A percentile compares a stretch with the other conserved stretches of the same genome.
phyloP scores from a whole-genome alignment of 2,329 filamentous ascomycete species.

The Colletotrichum orchidophilum region DNA sequence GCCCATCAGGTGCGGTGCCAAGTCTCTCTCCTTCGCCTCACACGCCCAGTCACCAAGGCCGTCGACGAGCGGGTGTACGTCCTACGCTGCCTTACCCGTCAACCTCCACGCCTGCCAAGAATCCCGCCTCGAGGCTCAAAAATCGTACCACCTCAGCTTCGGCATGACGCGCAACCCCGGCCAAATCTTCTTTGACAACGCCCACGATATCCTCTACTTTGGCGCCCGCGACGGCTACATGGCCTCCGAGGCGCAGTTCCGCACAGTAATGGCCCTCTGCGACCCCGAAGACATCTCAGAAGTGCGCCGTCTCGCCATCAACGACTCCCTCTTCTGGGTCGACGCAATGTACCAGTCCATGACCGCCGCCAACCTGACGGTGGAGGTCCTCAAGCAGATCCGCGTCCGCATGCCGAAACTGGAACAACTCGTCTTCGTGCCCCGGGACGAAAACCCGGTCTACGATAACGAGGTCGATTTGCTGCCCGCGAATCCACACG shows the following conservation, averaged over 20 bases:
- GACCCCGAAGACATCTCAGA: conserved; percentile 50
- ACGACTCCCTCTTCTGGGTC: conserved; percentile 52
- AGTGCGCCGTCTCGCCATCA: conserved; percentile 55
- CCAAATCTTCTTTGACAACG: conserved; percentile 52
- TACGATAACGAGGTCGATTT: conserved; percentile 41
- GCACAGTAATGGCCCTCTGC: conserved; percentile 54
- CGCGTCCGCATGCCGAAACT: conserved; percentile 49
- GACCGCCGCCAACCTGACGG: conserved; percentile 50
- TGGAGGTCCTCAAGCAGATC: conserved; percentile 51
- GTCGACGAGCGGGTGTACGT: conserved; percentile 49
- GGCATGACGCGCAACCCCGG: conserved; percentile 52
- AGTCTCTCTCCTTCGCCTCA: conserved; percentile 38
- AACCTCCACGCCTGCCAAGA: conserved; percentile 58
- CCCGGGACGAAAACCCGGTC: conserved; percentile 47
- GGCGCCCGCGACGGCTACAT: conserved; percentile 55
- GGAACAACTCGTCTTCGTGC: conserved; percentile 55
- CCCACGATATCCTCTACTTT: conserved; percentile 58
- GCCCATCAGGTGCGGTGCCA: conserved; percentile 50
- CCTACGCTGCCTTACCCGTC: conserved; percentile 50
- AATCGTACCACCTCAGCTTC: conserved; percentile 51
- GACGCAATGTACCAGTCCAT: conserved; percentile 47
- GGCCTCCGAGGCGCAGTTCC: conserved; percentile 55
- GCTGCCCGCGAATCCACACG: conserved; percentile 36
- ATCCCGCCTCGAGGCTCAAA: conserved; percentile 54
- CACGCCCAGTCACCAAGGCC: conserved; percentile 20